Evolutionary conservation across 306 rosid genomes (phyloP), one percentile per base, ranked within the genome.

Genomic region (Cotoneaster glaucophyllus): DNA sequence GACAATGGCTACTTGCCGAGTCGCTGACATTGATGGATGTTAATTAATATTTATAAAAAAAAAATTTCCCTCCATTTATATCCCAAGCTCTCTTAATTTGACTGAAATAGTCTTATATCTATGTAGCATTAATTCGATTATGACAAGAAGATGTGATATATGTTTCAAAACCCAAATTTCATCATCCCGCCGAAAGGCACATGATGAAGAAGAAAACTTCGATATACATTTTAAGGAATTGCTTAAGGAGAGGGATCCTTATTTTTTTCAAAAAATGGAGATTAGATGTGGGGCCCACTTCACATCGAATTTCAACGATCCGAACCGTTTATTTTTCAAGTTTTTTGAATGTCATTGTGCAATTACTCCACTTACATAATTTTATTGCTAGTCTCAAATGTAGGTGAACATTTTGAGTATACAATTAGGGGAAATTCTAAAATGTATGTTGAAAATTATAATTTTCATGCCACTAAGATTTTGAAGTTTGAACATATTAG

Each of bases 101-200:
- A 69, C 48, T 26, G 25, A 26, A 48, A 4, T 26, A 69, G 73
- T 69, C 34, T 44, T 26, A 39, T 24, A 8, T 6, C 11, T 8
- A 22, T 43, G 31, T 24, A n/a, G 32, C 31, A 13, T 41, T 43
- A 45, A 25, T 76, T 26, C 24, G 69, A 79, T 44, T 19, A n/a
- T 21, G 77, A 79, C 73, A 4, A 71, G 6, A 68, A 24, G 8
- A 69, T 11, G 39, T 25, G 68, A 39, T 64, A 48, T 48, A 48
- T 14, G 72, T 39, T 72, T 39, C 14, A 53, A 77, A 39, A 39
- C 65, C 54, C 68, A 19, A 78, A 53, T 67, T 34, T 22, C 62
- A 57, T 41, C 53, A 18, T 26, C 18, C 71, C 25, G 71, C 77
- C 44, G 66, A 78, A 78, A 78, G 58, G 58, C 41, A 25, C 21